Evolutionary conservation across 305 asterid genomes (phyloP).

Genomic region (Plantago coronopus): DNA sequence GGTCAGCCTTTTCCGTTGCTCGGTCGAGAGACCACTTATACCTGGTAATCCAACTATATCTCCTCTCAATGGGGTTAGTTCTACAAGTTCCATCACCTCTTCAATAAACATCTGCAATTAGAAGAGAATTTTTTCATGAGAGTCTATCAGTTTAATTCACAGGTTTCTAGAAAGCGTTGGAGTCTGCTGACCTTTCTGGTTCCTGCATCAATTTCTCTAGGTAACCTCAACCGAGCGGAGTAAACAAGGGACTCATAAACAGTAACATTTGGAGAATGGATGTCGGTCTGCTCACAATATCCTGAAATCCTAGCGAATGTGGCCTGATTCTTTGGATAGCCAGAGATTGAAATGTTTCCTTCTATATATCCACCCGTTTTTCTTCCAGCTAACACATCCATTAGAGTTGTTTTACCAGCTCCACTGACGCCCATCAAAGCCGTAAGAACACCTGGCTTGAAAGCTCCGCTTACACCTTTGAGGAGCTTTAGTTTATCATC

Average conservation of each 20-base stretch:
- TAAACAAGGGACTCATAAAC: conserved; percentile 74
- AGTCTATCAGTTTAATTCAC: conserved; percentile 7
- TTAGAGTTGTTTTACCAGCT: conserved; percentile 89
- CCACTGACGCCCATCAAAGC: conserved; percentile 91
- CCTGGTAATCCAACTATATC: conserved; percentile 90
- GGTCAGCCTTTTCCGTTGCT: conserved; percentile 82
- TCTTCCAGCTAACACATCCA: conserved; percentile 90
- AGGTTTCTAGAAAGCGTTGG: too few species aligned
- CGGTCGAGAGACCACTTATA: conserved; percentile 80
- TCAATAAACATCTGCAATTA: conserved; percentile 76
- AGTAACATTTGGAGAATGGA: conserved; percentile 84
- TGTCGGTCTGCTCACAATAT: conserved; percentile 85
- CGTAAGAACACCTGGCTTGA: conserved; percentile 76
- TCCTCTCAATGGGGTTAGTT: conserved; percentile 58
- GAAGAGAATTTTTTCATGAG: neutral
- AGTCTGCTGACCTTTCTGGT: conserved; percentile 56
- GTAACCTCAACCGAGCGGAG: conserved; percentile 87
- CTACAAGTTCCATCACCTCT: conserved; percentile 86
- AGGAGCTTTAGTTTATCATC: conserved; percentile 66
- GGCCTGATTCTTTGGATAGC: conserved; percentile 75
- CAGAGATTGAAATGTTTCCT: conserved; percentile 69
- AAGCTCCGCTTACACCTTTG: conserved; percentile 76
- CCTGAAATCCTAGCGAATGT: conserved; percentile 89
- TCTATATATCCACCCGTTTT: conserved; percentile 81
- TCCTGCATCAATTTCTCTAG: conserved; percentile 60